Percentiles rank a stretch among this genome's conserved stretches.
These are phyloP conservation scores for Sparassis latifolia DNA, from an alignment of 1,284 basidiomycete species.

Conservation along the genomic window DNA sequence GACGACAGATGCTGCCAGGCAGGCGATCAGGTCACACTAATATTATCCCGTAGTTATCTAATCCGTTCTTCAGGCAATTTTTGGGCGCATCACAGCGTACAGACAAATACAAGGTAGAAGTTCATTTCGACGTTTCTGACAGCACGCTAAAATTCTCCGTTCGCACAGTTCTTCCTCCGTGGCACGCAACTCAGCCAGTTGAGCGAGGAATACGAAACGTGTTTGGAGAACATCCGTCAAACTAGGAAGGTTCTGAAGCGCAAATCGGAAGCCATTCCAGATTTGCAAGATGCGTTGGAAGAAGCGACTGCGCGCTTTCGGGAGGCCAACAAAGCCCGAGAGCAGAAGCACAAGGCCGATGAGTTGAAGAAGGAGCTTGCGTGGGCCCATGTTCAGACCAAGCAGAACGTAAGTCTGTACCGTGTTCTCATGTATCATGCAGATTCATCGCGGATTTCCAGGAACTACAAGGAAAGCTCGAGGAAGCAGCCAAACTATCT, in stretches of 20 bases:
- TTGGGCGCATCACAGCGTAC: constrained; percentile 74
- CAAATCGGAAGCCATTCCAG: constrained; percentile 70
- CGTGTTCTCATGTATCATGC: neutral
- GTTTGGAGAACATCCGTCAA: constrained; percentile 65
- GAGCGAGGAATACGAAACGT: constrained; percentile 78
- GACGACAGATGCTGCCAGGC: constrained; percentile 34
- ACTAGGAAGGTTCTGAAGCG: constrained; percentile 57
- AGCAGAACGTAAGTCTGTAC: constrained; percentile 45
- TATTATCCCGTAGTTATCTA: neutral
- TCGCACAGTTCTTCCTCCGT: constrained; percentile 84
- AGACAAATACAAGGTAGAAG: constrained; percentile 85
- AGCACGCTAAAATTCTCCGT: too few relatives aligned
- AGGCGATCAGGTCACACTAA: neutral
- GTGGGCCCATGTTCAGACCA: constrained; percentile 82
- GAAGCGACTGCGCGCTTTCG: constrained; percentile 61
- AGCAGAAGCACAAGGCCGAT: constrained; percentile 62
- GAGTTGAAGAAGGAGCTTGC: constrained; percentile 78
- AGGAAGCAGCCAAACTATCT: constrained; percentile 42
- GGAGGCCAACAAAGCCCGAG: constrained; percentile 67
- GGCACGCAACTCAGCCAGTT: constrained; percentile 92
- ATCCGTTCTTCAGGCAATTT: constrained; percentile 70
- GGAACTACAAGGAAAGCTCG: constrained; percentile 49
- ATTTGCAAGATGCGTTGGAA: constrained; percentile 55
- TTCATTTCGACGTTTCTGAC: neutral
- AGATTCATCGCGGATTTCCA: constrained; percentile 11